A percentile compares a stretch with the other conserved stretches of the same genome.
Evolutionary conservation across 345 rosid genomes (phyloP).

Genomic region (Pistacia integerrima): DNA sequence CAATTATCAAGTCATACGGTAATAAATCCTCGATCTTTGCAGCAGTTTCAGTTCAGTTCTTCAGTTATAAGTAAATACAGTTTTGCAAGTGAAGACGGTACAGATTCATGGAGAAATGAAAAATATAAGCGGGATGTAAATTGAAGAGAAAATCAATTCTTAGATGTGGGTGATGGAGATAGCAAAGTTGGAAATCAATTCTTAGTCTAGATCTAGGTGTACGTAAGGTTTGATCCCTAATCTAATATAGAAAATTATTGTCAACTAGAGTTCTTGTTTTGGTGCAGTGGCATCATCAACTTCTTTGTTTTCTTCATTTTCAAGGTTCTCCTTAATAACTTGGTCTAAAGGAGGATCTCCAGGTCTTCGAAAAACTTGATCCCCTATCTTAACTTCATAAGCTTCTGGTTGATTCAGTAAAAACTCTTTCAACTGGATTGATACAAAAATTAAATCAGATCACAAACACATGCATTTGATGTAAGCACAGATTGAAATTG

Average conservation of each 20-base stretch:
- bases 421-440: slow-evolving; percentile 75
- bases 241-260: neutral
- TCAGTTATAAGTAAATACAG: too few relatives aligned
- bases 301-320: slow-evolving; percentile 26
- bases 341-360: slow-evolving; percentile 88
- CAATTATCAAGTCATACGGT: neutral
- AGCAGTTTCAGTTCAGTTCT: too few relatives aligned
- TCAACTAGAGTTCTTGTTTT: slow-evolving; percentile 63
- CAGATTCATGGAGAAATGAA: neutral
- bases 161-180: neutral
- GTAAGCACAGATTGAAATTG: neutral
- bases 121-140: neutral
- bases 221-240: neutral
- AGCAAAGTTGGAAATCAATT: neutral
- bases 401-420: slow-evolving; percentile 73
- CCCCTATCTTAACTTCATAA: slow-evolving; percentile 84
- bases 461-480: neutral
- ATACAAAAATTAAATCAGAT: neutral
- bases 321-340: slow-evolving; percentile 44
- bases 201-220: neutral
- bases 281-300: slow-evolving; percentile 10
- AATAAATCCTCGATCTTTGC: too few relatives aligned
- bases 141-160: neutral
- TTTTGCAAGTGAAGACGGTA: too few relatives aligned
- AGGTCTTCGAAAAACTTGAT: slow-evolving; percentile 64